Conservation (phyloP, 2,329 filamentous ascomycete genomes). For the Aspergillus neoniger region DNA sequence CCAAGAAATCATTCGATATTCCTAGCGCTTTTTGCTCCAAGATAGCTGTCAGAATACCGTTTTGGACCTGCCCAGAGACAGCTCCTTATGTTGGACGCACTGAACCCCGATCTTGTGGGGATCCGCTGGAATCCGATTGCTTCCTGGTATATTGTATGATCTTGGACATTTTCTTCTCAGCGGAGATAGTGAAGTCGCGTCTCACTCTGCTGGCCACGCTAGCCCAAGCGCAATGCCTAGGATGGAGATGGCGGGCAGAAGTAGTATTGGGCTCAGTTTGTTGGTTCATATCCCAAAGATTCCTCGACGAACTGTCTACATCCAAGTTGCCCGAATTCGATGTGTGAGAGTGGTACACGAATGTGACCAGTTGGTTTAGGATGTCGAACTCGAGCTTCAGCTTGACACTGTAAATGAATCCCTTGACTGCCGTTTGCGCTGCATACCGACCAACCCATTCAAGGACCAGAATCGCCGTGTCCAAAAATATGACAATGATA, state of each 20-base stretch:
- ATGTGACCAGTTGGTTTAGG: background rate
- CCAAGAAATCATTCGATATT: too few species aligned
- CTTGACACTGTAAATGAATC: background rate
- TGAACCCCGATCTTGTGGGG: too few species aligned
- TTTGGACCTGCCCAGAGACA: too few species aligned
- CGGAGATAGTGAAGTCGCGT: background rate
- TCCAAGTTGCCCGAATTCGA: background rate
- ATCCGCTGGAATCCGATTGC: background rate
- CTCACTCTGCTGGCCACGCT: background rate
- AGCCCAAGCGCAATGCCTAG: background rate
- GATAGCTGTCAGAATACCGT: too few species aligned
- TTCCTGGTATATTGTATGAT: background rate
- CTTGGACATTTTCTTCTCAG: background rate
- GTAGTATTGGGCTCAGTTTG: background rate
- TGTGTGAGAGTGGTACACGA: background rate
- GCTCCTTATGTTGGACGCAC: too few species aligned
- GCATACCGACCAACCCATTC: background rate
- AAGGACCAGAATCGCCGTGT: background rate
- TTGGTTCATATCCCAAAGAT: background rate
- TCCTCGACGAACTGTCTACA: background rate
- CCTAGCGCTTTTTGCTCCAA: too few species aligned
- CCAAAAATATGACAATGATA: background rate
- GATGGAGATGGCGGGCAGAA: background rate
- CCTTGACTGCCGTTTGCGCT: background rate
- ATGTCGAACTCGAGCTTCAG: background rate